Evolutionary conservation across 352 stramenopile species (phyloP).

Genomic region (Phytopythium mirpurense): DNA sequence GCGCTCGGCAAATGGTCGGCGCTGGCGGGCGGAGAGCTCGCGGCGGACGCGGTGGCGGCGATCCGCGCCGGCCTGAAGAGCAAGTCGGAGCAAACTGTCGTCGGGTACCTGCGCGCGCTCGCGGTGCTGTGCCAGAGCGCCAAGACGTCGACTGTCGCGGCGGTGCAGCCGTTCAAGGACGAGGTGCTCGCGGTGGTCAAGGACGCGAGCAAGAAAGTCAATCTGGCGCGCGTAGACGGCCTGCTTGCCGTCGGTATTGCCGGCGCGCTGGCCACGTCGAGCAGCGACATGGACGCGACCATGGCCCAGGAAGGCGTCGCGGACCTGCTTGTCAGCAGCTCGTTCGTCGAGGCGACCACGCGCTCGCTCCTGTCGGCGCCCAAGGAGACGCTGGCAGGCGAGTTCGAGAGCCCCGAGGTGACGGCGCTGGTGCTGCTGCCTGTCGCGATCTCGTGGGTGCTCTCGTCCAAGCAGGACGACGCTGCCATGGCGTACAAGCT

Average conservation of each 20-base stretch:
- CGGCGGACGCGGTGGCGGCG: slow-evolving; percentile 26
- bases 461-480: slow-evolving; percentile 56
- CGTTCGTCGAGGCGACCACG: slow-evolving; percentile 49
- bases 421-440: slow-evolving; percentile 49
- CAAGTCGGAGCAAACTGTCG: slow-evolving; percentile 68
- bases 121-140: slow-evolving; percentile 36
- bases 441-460: slow-evolving; percentile 55
- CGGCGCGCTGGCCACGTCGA: slow-evolving; percentile 48
- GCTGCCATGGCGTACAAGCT: slow-evolving; percentile 42
- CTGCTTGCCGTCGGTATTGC: slow-evolving; percentile 63
- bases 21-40: slow-evolving; percentile 46
- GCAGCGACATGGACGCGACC: slow-evolving; percentile 47
- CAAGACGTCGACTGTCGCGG: slow-evolving; percentile 19
- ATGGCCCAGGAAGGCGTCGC: slow-evolving; percentile 50
- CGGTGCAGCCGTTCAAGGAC: slow-evolving; percentile 28
- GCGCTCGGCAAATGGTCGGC: slow-evolving; percentile 72
- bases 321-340: slow-evolving; percentile 35
- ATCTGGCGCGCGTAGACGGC: slow-evolving; percentile 68
- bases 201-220: slow-evolving; percentile 75
- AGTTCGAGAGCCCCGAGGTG: slow-evolving; percentile 47
- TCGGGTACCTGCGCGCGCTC: slow-evolving; percentile 56
- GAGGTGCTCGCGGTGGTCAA: slow-evolving; percentile 53
- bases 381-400: slow-evolving; percentile 12
- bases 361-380: slow-evolving; percentile 27
- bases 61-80: slow-evolving; percentile 58